A percentile compares a stretch with the other conserved stretches of the same genome.
phyloP scores from a whole-genome alignment of 257 asterid genomes.

The Solanum infundibuliforme region DNA sequence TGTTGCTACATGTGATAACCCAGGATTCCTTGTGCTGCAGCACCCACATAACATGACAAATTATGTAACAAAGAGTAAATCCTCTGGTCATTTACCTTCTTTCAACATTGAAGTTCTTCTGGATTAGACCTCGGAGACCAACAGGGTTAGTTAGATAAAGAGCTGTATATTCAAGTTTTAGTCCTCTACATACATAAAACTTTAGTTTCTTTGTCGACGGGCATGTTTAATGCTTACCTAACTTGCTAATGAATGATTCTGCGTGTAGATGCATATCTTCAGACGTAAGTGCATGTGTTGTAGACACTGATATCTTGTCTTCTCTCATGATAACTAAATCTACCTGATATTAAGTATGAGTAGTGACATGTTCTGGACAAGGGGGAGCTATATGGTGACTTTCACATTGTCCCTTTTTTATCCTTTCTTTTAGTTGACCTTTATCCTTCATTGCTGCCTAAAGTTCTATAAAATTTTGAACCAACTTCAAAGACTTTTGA shows the following conservation, averaged over 20 bases:
- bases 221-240: background rate
- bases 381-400: background rate
- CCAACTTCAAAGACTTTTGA: background rate
- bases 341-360: background rate
- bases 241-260: background rate
- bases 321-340: background rate
- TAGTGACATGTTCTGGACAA: background rate
- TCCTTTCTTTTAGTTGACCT: background rate
- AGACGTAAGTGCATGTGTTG: background rate
- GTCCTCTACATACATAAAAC: background rate
- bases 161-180: background rate
- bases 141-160: background rate
- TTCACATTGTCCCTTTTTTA: background rate
- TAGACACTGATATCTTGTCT: background rate
- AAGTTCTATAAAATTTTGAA: background rate
- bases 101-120: background rate
- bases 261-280: background rate
- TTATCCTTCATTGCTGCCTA: background rate
- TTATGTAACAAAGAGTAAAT: background rate
- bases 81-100: background rate
- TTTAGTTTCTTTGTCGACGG: background rate
- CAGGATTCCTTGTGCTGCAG: background rate
- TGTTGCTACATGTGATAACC: background rate
- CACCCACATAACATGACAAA: background rate
- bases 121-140: background rate